Percentiles rank a stretch among this genome's conserved stretches.
Evolutionary conservation across 177 flowering plant species (phyloP).

Genomic region (Vitis hybrid): DNA sequence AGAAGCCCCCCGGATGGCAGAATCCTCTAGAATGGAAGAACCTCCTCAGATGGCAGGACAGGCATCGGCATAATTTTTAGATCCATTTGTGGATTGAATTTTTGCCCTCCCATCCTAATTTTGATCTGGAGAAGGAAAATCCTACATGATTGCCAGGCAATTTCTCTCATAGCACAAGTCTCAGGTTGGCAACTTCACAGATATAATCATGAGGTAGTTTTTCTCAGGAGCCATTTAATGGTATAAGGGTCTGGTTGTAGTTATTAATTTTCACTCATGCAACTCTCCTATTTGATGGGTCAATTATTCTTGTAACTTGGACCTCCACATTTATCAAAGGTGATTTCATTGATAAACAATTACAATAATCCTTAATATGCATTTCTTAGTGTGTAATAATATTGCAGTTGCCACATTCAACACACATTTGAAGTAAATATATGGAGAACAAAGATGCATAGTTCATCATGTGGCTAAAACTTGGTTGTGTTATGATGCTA

Average conservation of each 20-base stretch:
- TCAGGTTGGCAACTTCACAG: background rate
- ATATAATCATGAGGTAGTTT: background rate
- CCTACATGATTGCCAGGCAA: background rate
- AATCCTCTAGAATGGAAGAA: background rate
- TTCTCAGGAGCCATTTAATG: background rate
- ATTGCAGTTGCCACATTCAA: background rate
- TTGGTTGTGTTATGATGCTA: too few relatives aligned
- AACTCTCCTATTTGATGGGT: background rate
- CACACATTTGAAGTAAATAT: background rate
- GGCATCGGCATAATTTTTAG: background rate
- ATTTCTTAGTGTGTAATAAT: background rate
- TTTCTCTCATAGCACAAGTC: background rate
- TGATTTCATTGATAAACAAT: background rate
- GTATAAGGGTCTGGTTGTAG: background rate
- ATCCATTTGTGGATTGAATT: background rate
- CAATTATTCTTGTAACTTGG: slow-evolving; percentile 1
- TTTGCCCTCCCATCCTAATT: background rate
- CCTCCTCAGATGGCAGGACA: slow-evolving; percentile 12
- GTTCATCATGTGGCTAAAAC: too few relatives aligned
- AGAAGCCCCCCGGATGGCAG: background rate
- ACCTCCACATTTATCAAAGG: slow-evolving; percentile 3
- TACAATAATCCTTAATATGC: background rate
- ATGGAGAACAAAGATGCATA: background rate
- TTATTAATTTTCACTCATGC: background rate
- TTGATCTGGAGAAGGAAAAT: background rate